phyloP scores from a whole-genome alignment of 495 filamentous ascomycete genomes.

The Xylaria grammica region DNA sequence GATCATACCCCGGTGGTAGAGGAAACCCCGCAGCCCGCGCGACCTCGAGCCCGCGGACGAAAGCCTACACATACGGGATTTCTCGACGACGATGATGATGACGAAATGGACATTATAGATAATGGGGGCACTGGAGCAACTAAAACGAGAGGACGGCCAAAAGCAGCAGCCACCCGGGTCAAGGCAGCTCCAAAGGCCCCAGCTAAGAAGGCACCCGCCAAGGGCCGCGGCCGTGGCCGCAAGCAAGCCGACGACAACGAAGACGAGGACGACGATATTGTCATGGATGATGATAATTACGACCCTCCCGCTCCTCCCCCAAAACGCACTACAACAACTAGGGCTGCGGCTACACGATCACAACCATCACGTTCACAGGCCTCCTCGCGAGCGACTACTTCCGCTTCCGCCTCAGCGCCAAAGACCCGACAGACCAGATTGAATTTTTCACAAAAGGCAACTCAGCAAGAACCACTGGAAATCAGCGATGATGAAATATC shows the following conservation, averaged over 20 bases:
- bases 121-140: constrained; percentile 32
- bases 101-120: constrained; percentile 42
- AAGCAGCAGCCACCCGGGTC: constrained; percentile 37
- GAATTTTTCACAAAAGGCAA: constrained; percentile 66
- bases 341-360: constrained; percentile 44
- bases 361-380: constrained; percentile 60
- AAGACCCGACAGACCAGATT: constrained; percentile 69
- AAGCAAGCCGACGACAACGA: constrained; percentile 65
- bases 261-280: constrained; percentile 67
- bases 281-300: constrained; percentile 67
- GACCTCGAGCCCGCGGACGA: constrained; percentile 37
- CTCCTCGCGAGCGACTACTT: constrained; percentile 51
- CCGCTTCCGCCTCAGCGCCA: constrained; percentile 26
- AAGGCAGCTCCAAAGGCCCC: constrained; percentile 48
- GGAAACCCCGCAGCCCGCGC: constrained; percentile 45
- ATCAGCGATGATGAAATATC: constrained; percentile 80
- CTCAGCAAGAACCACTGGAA: constrained; percentile 53
- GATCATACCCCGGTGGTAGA: constrained; percentile 50
- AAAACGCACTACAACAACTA: constrained; percentile 39
- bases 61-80: constrained; percentile 29
- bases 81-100: constrained; percentile 48
- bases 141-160: constrained; percentile 36
- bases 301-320: constrained; percentile 47
- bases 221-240: constrained; percentile 49
- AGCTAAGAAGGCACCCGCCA: constrained; percentile 44